Evolutionary conservation across 768 basidiomycete genomes (phyloP), one percentile per base, ranked within the genome.

Genomic region (Pisolithus albus): DNA sequence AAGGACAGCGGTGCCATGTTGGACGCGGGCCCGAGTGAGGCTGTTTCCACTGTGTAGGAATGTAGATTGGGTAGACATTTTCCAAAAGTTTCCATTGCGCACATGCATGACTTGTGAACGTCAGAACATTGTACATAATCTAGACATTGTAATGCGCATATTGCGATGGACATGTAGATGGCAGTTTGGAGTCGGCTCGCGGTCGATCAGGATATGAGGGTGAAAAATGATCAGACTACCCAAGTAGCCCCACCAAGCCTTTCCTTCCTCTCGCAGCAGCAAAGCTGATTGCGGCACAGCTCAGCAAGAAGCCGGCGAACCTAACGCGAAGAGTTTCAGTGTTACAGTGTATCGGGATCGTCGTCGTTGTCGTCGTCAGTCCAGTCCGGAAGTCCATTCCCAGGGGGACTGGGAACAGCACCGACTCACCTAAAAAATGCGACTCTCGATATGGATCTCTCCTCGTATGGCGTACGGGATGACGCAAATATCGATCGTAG

Each of bases 401-500:
- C n/a, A n/a, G n/a, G n/a, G n/a, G n/a, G 24, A 24, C 24, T 5
- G 7, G 26, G 26, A 38, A 52, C 36, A 40, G 21, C 18, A 30
- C 39, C 28, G 21, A 49, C 51, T 50, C 65, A 87, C 89, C 90
- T 80, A 67, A 92, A 92, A 73, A 92, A 92, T 28, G 90, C 89
- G 47, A 89, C 76, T 13, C 88, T 80, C 37, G 89, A 92, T 48
- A 92, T 82, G 0, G 86, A 83, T 26, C 90, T 80, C 64, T 92
- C 89, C 63, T 92, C 89, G 50, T 84, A 72, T 3, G 85, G 80
- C 0, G 86, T 84, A 13, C 89, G 80, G 19, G 89, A 92, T 11
- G 88, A 92, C 24, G 90, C 81, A 65, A 92, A 92, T 58, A 92
- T 92, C 47, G 86, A 84, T 38, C 89, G 77, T 52, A 92, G 65